Conservation (phyloP, 2,329 filamentous ascomycete genomes). For the Fusarium chlamydosporum region DNA sequence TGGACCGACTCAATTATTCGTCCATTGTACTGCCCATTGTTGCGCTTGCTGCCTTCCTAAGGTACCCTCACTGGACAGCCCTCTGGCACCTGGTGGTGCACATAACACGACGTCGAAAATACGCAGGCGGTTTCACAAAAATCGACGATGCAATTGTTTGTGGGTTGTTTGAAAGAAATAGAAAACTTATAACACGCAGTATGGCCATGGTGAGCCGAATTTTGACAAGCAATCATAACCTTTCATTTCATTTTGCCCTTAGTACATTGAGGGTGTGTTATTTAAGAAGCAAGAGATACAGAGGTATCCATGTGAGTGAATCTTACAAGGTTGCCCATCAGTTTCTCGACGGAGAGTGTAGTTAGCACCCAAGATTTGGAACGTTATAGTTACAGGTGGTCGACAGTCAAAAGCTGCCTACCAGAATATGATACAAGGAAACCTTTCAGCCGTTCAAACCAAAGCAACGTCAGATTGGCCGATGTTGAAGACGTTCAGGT, state of each 20-base stretch:
- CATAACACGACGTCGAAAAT: neutral
- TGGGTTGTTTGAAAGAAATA: neutral
- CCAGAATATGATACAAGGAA: constrained; percentile 36
- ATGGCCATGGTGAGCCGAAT: neutral
- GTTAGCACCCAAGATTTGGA: neutral
- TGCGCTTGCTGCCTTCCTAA: too few relatives aligned
- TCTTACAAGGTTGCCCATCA: neutral
- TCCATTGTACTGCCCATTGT: too few relatives aligned
- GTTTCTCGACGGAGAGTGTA: neutral
- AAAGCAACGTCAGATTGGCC: neutral
- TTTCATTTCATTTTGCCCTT: neutral
- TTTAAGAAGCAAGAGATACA: neutral
- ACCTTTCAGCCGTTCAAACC: neutral
- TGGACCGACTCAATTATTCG: too few relatives aligned
- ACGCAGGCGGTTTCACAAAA: too few relatives aligned
- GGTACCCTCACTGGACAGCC: too few relatives aligned
- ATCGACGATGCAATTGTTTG: fast-evolving
- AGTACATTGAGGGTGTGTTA: neutral
- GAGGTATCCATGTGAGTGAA: neutral
- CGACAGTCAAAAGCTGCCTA: neutral
- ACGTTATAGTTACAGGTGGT: constrained; percentile 25
- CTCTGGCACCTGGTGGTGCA: too few relatives aligned
- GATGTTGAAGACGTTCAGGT: neutral
- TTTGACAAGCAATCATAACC: neutral
- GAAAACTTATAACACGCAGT: neutral